phyloP scores from a whole-genome alignment of 2,329 filamentous ascomycete genomes.

The Aureobasidium sp. region DNA sequence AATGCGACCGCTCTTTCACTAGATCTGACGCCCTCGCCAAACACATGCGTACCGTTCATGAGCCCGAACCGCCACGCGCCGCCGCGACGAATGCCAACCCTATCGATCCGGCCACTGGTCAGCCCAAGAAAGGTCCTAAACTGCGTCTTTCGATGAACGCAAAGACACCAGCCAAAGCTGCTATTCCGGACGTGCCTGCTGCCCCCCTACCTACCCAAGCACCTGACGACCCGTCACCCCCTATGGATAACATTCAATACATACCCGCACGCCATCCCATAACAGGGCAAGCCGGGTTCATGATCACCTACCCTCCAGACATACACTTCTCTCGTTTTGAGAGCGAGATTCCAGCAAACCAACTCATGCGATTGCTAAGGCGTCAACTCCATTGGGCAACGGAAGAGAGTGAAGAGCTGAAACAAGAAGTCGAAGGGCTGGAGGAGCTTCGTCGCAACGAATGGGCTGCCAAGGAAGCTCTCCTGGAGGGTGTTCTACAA shows the following conservation, averaged over 20 bases:
- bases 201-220: conserved; percentile 3
- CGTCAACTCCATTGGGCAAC: conserved; percentile 66
- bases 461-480: conserved; percentile 71
- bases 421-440: conserved; percentile 55
- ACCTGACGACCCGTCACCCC: conserved; percentile 23
- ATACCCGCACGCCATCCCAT: conserved; percentile 51
- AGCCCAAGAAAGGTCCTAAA: conserved; percentile 33
- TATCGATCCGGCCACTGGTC: conserved; percentile 40
- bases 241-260: conserved; percentile 50
- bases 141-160: conserved; percentile 32
- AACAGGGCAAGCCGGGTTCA: conserved; percentile 39
- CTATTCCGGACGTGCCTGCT: conserved; percentile 14
- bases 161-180: conserved; percentile 17
- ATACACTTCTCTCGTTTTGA: conserved; percentile 58
- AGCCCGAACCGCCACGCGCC: conserved; percentile 71
- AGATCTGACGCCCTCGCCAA: conserved; percentile 92
- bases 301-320: conserved; percentile 46
- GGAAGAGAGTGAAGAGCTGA: conserved; percentile 55
- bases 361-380: conserved; percentile 53
- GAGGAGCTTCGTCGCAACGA: conserved; percentile 61
- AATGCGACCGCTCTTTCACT: conserved; percentile 96
- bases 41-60: conserved; percentile 97
- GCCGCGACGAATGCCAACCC: conserved; percentile 63
- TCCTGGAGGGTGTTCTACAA: conserved; percentile 69
- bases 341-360: conserved; percentile 54